Conservation (phyloP, 306 rosid genomes). For the Coriaria nepalensis region DNA sequence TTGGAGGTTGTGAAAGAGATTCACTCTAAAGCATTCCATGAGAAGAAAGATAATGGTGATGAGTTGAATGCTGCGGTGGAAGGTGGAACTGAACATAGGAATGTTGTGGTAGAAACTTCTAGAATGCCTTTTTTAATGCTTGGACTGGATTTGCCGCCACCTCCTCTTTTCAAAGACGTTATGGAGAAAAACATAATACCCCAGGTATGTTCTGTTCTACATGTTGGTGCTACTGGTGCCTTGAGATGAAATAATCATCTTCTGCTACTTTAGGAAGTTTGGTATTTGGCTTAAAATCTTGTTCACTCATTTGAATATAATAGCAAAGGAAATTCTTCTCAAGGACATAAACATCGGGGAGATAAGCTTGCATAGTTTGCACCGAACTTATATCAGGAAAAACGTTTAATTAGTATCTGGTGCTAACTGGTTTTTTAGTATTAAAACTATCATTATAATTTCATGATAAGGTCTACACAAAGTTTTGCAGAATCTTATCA, state of each 20-base stretch:
- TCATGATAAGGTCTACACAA: no score
- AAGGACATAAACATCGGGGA: no score
- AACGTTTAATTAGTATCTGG: no score
- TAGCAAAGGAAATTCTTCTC: no score
- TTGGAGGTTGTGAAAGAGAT: slow-evolving; percentile 87
- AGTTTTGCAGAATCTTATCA: no score
- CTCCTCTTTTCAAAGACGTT: slow-evolving; percentile 93
- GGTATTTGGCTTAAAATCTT: background rate
- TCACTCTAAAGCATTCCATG: slow-evolving; percentile 41
- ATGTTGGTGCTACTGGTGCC: background rate
- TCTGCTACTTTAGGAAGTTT: background rate
- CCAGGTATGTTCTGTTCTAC: slow-evolving; percentile 37
- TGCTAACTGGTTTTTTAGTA: no score
- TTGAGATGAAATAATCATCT: background rate
- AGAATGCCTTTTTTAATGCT: slow-evolving; percentile 93
- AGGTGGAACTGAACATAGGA: slow-evolving; percentile 31
- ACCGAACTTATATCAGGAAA: no score
- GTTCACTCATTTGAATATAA: no score
- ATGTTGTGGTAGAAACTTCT: slow-evolving; percentile 39
- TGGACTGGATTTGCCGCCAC: slow-evolving; percentile 95
- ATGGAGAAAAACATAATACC: slow-evolving; percentile 99
- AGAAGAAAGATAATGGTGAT: slow-evolving; percentile 47
- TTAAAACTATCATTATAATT: no score
- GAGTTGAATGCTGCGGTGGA: slow-evolving; percentile 23
- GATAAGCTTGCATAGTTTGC: no score